Conservation (phyloP, 345 rosid genomes). For the Citrus medica region DNA sequence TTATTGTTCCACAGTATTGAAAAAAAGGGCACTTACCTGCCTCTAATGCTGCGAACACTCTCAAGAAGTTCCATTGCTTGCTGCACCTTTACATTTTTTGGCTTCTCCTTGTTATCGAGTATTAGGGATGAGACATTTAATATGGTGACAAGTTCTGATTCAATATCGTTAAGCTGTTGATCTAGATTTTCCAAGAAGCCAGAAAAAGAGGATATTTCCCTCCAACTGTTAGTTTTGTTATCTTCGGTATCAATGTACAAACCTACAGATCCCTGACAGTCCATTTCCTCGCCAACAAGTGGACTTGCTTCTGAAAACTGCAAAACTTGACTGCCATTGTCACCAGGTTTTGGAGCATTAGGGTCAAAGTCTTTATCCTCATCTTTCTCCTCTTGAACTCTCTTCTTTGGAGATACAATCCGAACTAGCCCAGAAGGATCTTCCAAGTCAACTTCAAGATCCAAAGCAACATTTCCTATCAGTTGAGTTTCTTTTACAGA, state of each 20-base stretch:
- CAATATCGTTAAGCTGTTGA: constrained; percentile 55
- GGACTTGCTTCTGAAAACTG: constrained; percentile 11
- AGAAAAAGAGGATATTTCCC: constrained; percentile 48
- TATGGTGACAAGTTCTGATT: constrained; percentile 60
- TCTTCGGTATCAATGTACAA: constrained; percentile 23
- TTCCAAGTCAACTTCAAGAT: constrained; percentile 44
- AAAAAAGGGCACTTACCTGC: constrained; percentile 37
- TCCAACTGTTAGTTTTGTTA: constrained; percentile 17
- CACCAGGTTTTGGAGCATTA: not conserved
- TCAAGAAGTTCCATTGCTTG: constrained; percentile 66
- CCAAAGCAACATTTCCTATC: constrained; percentile 60
- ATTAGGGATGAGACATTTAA: constrained; percentile 55
- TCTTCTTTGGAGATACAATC: constrained; percentile 58
- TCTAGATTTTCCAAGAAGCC: constrained; percentile 61
- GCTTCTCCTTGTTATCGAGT: constrained; percentile 44
- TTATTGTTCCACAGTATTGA: constrained; percentile 1
- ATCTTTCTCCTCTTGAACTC: constrained; percentile 18
- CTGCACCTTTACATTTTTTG: constrained; percentile 51
- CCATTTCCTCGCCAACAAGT: constrained; percentile 17
- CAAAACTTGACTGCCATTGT: constrained; percentile 21
- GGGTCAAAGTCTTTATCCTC: constrained; percentile 17
- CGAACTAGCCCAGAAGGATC: constrained; percentile 47
- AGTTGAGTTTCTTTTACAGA: constrained; percentile 71
- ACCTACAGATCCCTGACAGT: constrained; percentile 24
- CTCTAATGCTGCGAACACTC: constrained; percentile 44